Conservation (phyloP, 768 basidiomycete genomes). For the Tulasnella sp. region DNA sequence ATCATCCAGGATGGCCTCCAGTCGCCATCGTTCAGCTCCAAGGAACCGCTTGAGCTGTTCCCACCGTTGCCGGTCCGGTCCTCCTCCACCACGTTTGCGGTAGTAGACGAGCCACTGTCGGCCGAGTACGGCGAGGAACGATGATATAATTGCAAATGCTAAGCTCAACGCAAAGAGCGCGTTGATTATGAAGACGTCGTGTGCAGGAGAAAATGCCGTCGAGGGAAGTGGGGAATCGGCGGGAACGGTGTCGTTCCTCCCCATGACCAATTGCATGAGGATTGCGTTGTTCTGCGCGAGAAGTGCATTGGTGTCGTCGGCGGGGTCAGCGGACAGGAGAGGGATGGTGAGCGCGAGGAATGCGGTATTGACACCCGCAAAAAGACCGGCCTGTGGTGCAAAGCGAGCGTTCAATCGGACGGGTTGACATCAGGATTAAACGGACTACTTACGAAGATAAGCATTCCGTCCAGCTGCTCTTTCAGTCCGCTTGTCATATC, state of each 20-base stretch:
- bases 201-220: not conserved
- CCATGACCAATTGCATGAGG: not conserved
- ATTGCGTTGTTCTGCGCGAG: not conserved
- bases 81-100: not conserved
- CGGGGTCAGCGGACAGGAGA: not conserved
- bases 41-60: not conserved
- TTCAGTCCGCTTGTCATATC: too few relatives aligned
- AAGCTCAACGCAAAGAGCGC: not conserved
- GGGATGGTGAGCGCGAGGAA: too few relatives aligned
- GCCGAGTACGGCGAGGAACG: not conserved
- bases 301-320: not conserved
- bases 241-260: not conserved
- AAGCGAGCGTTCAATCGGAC: too few relatives aligned
- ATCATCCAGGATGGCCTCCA: not conserved
- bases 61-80: not conserved
- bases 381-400: not conserved
- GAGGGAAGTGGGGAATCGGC: not conserved
- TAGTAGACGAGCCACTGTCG: not conserved
- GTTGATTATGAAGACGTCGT: not conserved
- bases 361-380: not conserved
- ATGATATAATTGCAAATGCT: not conserved
- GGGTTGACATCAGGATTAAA: too few relatives aligned
- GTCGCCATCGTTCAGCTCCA: not conserved
- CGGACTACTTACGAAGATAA: too few relatives aligned
- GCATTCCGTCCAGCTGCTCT: too few relatives aligned